These are phyloP conservation scores for Neurospora sp. DNA, from an alignment of 495 filamentous ascomycete genomes.

Conservation along the genomic window DNA sequence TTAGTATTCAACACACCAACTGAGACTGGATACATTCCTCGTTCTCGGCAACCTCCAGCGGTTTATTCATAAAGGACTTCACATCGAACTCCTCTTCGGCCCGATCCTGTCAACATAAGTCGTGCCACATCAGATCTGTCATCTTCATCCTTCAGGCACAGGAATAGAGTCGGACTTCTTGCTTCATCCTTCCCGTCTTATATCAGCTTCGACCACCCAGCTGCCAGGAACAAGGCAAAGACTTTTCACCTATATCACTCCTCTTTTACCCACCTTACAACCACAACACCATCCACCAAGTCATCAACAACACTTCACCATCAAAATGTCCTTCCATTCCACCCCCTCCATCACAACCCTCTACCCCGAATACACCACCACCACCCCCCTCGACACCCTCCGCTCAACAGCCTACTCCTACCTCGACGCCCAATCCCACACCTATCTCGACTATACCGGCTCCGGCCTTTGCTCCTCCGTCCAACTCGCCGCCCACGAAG, in stretches of 20 bases:
- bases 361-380: slow-evolving; percentile 20
- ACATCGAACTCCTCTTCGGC: not conserved
- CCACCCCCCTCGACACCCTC: slow-evolving; percentile 16
- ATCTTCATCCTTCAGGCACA: not conserved
- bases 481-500: slow-evolving; percentile 17
- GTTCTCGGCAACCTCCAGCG: not conserved
- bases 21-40: not conserved
- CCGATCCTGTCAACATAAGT: not conserved
- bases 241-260: not conserved
- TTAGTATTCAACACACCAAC: not conserved
- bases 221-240: not conserved
- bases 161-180: not conserved
- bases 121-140: not conserved
- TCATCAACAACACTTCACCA: not conserved
- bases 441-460: slow-evolving; percentile 30
- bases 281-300: not conserved
- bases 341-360: slow-evolving; percentile 5
- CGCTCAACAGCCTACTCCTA: slow-evolving; percentile 20
- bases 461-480: slow-evolving; percentile 16
- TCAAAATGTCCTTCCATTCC: not conserved
- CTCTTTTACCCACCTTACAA: not conserved
- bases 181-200: not conserved
- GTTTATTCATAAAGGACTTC: not conserved
- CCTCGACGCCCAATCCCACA: slow-evolving; percentile 22
- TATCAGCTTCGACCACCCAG: not conserved